These are phyloP conservation scores for Boletus vinaceobasis DNA, from an alignment of 768 basidiomycete species.

Conservation along the genomic window DNA sequence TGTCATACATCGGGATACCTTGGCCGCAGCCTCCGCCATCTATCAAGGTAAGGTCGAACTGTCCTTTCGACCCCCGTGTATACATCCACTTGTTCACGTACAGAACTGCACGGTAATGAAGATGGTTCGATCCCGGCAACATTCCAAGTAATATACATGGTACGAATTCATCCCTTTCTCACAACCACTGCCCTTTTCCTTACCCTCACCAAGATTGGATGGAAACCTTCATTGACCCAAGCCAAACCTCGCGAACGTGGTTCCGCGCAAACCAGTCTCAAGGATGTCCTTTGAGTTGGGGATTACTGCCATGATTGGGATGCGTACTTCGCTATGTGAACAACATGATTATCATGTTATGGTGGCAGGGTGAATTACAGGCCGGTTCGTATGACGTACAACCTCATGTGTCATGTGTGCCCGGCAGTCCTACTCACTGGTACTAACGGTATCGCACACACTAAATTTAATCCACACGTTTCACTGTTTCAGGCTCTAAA, in stretches of 20 bases:
- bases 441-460: not conserved
- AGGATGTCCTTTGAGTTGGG: constrained; percentile 48
- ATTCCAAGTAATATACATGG: constrained; percentile 95
- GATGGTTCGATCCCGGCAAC: constrained; percentile 90
- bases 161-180: constrained; percentile 32
- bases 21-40: constrained; percentile 88
- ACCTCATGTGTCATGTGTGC: not conserved
- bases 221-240: constrained; percentile 71
- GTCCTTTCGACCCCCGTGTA: not conserved
- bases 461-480: not conserved
- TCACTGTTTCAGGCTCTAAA: not conserved
- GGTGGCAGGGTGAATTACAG: not conserved
- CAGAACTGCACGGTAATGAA: constrained; percentile 81
- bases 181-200: not conserved
- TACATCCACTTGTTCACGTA: not conserved
- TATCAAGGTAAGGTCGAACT: constrained; percentile 66
- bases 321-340: not conserved
- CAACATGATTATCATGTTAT: no score
- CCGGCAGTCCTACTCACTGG: not conserved
- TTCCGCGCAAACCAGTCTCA: constrained; percentile 55
- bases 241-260: constrained; percentile 66
- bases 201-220: constrained; percentile 60
- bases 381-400: not conserved
- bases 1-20: constrained; percentile 75
- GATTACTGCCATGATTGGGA: not conserved